Evolutionary conservation across 257 asterid genomes (phyloP).

Genomic region (Euphrasia confusa): DNA sequence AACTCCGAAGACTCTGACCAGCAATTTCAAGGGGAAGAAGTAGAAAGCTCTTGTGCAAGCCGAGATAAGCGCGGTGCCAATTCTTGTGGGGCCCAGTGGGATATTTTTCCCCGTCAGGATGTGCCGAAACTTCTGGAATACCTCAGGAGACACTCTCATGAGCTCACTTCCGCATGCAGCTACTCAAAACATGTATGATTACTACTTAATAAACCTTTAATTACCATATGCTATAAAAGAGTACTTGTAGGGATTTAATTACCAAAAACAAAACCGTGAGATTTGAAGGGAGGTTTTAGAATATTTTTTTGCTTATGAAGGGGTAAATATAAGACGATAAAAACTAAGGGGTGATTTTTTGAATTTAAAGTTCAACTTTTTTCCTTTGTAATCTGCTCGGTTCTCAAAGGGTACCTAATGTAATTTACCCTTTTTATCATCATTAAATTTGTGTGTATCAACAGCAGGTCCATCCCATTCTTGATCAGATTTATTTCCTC

Average conservation of each 20-base stretch:
- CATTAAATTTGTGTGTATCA: constrained; percentile 14
- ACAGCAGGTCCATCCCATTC: constrained; percentile 84
- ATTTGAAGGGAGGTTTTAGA: no score
- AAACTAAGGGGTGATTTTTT: not conserved
- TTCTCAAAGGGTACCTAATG: no score
- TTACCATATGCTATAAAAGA: constrained; percentile 13
- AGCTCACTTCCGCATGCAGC: constrained; percentile 48
- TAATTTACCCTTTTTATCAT: no score
- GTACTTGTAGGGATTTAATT: not conserved
- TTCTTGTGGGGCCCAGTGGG: constrained; percentile 92
- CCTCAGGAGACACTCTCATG: constrained; percentile 64
- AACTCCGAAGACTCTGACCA: constrained; percentile 62
- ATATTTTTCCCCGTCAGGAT: constrained; percentile 75
- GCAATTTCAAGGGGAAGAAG: constrained; percentile 45
- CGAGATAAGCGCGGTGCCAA: constrained; percentile 39
- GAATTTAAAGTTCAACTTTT: not conserved
- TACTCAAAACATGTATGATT: constrained; percentile 48
- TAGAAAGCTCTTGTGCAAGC: constrained; percentile 43
- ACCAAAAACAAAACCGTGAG: no score
- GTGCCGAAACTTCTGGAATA: constrained; percentile 84
- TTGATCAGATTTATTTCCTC: constrained; percentile 71
- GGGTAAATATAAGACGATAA: not conserved
- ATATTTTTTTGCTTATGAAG: no score
- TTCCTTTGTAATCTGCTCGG: not conserved
- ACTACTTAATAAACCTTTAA: constrained; percentile 6